A percentile compares a stretch with the other conserved stretches of the same genome.
phyloP scores from a whole-genome alignment of 2,329 filamentous ascomycete species.

The Pochonia chlamydosporia region DNA sequence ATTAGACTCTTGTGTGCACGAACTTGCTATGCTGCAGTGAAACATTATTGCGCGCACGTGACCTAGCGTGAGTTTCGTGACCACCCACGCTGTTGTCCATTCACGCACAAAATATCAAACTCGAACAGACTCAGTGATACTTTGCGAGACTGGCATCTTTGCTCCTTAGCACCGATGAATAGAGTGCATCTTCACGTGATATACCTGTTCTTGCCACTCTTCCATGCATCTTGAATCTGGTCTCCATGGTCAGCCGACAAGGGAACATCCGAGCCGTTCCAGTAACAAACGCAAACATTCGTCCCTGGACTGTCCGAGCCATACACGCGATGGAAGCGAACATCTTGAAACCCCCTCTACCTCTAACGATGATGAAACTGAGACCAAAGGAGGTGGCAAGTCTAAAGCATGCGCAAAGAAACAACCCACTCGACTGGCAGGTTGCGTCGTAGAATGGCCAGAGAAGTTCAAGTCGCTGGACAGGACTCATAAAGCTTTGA shows the following conservation, averaged over 20 bases:
- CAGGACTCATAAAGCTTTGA: slow-evolving; percentile 76
- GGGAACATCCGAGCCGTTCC: neutral
- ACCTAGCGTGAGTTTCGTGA: slow-evolving; percentile 29
- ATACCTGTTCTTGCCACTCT: neutral
- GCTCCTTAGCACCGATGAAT: neutral
- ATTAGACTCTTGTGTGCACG: no score
- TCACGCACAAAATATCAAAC: no score
- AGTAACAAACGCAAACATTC: neutral
- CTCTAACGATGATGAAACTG: neutral
- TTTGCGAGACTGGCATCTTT: no score
- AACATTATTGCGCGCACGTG: slow-evolving; percentile 27
- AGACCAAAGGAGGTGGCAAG: neutral
- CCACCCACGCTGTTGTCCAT: no score
- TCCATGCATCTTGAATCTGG: neutral
- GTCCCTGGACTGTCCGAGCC: neutral
- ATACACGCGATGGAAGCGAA: neutral
- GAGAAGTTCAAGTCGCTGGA: slow-evolving; percentile 65
- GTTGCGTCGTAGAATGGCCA: slow-evolving; percentile 57
- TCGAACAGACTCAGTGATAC: no score
- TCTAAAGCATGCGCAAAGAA: neutral
- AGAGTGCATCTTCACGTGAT: neutral
- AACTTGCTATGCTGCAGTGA: no score
- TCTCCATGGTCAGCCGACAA: neutral
- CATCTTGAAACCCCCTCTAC: neutral
- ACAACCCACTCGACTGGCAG: neutral